Percentiles rank a stretch among this genome's conserved stretches.
Conservation (phyloP, 2,329 filamentous ascomycete genomes). For the Fusarium liriodendri region DNA sequence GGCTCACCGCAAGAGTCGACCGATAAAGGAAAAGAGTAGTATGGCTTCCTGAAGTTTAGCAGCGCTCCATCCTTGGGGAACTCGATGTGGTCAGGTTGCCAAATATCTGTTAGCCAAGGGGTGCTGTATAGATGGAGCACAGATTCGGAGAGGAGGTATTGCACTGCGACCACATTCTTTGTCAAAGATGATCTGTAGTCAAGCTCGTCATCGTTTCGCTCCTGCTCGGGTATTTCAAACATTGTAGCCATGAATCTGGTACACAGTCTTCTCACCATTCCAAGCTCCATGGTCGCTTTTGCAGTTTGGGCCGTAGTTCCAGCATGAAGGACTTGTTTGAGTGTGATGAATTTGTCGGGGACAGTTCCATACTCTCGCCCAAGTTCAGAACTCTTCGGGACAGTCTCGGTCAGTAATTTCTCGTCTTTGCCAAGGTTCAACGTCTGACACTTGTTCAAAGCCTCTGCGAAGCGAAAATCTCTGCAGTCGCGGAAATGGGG, state of each 20-base stretch:
- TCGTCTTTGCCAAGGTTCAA: background rate
- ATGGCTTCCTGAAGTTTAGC: background rate
- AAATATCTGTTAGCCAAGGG: background rate
- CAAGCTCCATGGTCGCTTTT: no score
- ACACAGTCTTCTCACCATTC: no score
- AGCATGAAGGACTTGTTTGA: background rate
- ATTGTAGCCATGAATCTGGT: no score
- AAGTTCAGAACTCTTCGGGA: background rate
- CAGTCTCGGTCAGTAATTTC: background rate
- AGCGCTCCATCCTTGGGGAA: background rate
- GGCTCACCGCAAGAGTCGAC: no score
- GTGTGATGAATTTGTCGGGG: background rate
- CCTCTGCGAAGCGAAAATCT: background rate
- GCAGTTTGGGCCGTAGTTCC: no score
- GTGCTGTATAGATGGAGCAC: background rate
- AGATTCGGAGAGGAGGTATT: background rate
- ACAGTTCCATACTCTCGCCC: background rate
- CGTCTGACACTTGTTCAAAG: background rate
- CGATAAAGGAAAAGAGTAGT: background rate
- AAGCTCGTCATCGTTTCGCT: no score
- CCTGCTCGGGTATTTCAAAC: no score
- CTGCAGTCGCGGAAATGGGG: no score
- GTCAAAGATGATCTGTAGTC: no score
- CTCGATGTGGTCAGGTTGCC: background rate
- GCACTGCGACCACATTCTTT: background rate